phyloP scores from a whole-genome alignment of 2,329 filamentous ascomycete genomes.

The Fonsecaea pugnacius region DNA sequence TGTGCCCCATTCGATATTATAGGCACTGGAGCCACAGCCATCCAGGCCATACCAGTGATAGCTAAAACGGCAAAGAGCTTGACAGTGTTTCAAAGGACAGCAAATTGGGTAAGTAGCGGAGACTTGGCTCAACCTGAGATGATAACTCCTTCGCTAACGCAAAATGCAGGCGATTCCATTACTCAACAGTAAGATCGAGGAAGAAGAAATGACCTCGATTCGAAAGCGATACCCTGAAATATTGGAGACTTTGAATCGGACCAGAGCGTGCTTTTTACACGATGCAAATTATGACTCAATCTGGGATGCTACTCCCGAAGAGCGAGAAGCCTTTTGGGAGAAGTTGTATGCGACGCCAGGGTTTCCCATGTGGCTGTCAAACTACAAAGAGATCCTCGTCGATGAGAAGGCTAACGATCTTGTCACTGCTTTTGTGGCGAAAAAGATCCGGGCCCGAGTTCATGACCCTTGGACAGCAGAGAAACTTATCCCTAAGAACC shows the following conservation, averaged over 20 bases:
- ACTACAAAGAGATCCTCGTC: conserved; percentile 58
- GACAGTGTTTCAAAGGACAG: conserved; percentile 63
- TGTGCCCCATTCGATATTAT: conserved; percentile 41
- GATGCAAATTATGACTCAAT: neutral
- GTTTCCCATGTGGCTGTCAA: conserved; percentile 56
- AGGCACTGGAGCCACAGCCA: conserved; percentile 57
- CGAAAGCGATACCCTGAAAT: conserved; percentile 18
- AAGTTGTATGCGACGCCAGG: conserved; percentile 56
- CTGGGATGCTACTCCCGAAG: conserved; percentile 16
- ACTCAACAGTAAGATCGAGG: conserved; percentile 50
- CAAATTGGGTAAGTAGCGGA: conserved; percentile 53
- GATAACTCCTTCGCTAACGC: too few species aligned
- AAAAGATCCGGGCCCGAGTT: conserved; percentile 57
- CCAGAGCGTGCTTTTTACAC: too few species aligned
- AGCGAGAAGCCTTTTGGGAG: conserved; percentile 53
- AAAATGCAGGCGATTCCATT: too few species aligned
- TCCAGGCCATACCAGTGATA: conserved; percentile 66
- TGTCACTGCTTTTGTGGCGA: conserved; percentile 60
- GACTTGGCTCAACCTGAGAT: too few species aligned
- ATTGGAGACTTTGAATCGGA: too few species aligned
- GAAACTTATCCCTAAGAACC: conserved; percentile 58
- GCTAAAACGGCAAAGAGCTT: conserved; percentile 55
- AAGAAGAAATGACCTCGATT: conserved; percentile 53
- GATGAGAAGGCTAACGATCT: conserved; percentile 55
- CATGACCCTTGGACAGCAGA: conserved; percentile 55